Evolutionary conservation across 169 alveolate species (phyloP).

Genomic region (Plasmodium yoelii): DNA sequence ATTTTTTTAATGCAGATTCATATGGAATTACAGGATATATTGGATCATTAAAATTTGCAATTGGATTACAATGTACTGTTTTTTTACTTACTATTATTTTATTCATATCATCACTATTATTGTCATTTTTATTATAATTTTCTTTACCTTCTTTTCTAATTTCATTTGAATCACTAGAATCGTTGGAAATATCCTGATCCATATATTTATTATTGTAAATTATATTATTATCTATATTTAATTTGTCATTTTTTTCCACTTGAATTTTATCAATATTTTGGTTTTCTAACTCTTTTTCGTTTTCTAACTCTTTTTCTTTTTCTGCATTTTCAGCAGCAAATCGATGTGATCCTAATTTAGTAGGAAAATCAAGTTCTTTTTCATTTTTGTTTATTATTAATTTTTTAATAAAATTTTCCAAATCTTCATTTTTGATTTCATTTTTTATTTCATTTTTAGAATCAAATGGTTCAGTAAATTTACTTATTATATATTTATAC

Average conservation of each 20-base stretch:
- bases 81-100: constrained; percentile 65
- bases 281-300: not conserved
- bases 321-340: not conserved
- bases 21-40: constrained; percentile 24
- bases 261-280: not conserved
- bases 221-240: not conserved
- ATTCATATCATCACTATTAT: constrained; percentile 10
- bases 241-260: not conserved
- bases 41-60: constrained; percentile 60
- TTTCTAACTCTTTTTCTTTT: not conserved
- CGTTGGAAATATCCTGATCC: not conserved
- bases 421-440: constrained; percentile 37
- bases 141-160: not conserved
- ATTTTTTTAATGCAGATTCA: constrained; percentile 64
- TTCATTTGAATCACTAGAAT: not conserved
- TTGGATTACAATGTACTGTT: constrained; percentile 72
- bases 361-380: not conserved
- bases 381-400: constrained; percentile 37
- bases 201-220: not conserved
- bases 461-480: constrained; percentile 48
- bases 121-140: not conserved
- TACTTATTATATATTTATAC: constrained; percentile 54
- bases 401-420: constrained; percentile 42
- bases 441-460: constrained; percentile 35
- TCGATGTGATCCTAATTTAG: not conserved